Base-by-base conservation (phyloP, 129 eudicot genomes). In the Smallanthus sonchifolius region DNA sequence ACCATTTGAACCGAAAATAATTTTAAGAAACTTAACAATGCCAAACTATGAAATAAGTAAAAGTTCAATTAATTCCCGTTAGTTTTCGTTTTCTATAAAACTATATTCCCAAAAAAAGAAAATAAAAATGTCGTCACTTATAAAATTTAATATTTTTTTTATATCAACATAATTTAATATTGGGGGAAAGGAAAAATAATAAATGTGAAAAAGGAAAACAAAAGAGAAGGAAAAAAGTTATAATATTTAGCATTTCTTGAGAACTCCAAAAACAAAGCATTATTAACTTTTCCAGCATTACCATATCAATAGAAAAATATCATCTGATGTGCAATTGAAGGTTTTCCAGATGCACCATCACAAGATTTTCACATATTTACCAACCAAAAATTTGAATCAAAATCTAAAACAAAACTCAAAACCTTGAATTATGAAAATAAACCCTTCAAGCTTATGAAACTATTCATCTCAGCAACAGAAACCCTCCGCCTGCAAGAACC, bases 321-420 rank as follows among this genome's bases (percentile, higher is more conserved):
- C 49, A 69, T 79, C 45, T 63, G 60, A 19, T 72, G 66, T 32
- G 57, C 77, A 60, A 79, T 28, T 48, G 14, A 70, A 79, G 39
- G 37, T 51, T 42, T 71, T 64, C 60, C 67, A 65, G 13, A 42
- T 45, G 73, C 9, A 24, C 10, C 55, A 39, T 39, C 72, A 72
- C 76, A 69, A 59, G 63, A 34, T 44, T 66, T 74, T 69, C 54
- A 69, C 78, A 72, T 79, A 79, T 79, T 72, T 79, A 78, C 82
- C 72, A 78, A 65, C 60, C 83, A 72, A 79, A 79, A 72, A 40
- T 51, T 52, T 63, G 73, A 64, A 71, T 30, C 73, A 40, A 69
- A 79, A 61, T 78, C 56, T 78, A 32, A 51, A 62, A 70, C 52
- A 78, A 62, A 44, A 78, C 35, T 70, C 77, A 78, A 71, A 71